Base-by-base conservation (phyloP, 352 stramenopile species). In the Plasmopara viticola region DNA sequence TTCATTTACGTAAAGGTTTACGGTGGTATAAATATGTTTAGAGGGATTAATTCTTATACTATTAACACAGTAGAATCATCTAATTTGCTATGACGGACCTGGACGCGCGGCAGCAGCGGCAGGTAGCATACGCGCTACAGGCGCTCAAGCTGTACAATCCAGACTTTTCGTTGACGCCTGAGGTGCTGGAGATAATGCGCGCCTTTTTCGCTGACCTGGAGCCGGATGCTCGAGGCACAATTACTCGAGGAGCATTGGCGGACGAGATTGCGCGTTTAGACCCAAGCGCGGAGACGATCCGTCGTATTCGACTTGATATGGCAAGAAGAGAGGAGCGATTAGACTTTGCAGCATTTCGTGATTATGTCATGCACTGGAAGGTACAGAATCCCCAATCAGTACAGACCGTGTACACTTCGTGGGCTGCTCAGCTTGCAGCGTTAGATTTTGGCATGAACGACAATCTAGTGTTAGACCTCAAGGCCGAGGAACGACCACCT, bases 291-390 rank as follows among this genome's bases (percentile, higher is more conserved):
- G 76, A 84, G 20, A 86, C 71, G 9, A 65, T 62, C 9, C 60
- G 69, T 20, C 57, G 58, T 25, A 59, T 90, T 48, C 63, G 55
- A 51, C 65, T 57, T 13, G 78, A 87, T 31, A 64, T 82, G 33
- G 33, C 41, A 6, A 38, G 39, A 25, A 34, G 42, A 5, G 57
- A 75, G 2, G 71, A 87, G 42, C 67, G 68, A 6, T 55, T 90
- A 29, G 74, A 88, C 46, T 93, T 93, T 51, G 54, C 72, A 12
- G 62, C 62, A 25, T 93, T 93, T 51, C 89, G 83, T 51, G 48
- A 66, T 28, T 87, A 74, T 66, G 78, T 93, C 49, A 86, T 91
- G 78, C 73, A 66, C 51, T 90, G 80, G 78, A 87, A 86, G 60
- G 76, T 76, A 46, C 72, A 84, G 44, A 85, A 66, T 48, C 83